Evolutionary conservation across 192 early-diverging fungal genomes (phyloP).

Genomic region (Coemansia sp.): DNA sequence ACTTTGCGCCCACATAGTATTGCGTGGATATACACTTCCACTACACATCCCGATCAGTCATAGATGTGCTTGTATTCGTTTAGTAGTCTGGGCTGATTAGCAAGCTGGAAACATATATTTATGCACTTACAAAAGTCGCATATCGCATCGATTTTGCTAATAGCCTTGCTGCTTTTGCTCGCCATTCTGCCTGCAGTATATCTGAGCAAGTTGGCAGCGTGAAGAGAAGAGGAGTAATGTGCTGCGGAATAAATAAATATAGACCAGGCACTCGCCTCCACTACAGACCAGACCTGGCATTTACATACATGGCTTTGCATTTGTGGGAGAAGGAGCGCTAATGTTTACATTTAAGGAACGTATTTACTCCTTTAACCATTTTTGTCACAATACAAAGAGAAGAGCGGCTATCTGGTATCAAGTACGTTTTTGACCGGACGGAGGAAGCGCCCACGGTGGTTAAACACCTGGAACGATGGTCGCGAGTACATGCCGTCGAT

Average conservation of each 20-base stretch:
- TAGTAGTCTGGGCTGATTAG: background rate
- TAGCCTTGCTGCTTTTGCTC: constrained; percentile 4
- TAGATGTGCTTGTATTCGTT: background rate
- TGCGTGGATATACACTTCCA: constrained; percentile 46
- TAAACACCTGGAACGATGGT: constrained; percentile 53
- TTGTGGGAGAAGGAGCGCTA: background rate
- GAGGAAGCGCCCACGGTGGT: constrained; percentile 52
- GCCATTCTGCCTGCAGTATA: background rate
- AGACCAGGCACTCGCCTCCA: background rate
- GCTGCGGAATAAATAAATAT: constrained; percentile 3
- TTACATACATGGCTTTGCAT: background rate
- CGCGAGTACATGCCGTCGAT: constrained; percentile 51
- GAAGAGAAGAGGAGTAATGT: background rate
- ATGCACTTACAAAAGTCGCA: constrained; percentile 45
- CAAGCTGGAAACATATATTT: background rate
- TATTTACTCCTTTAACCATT: background rate
- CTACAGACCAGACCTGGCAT: background rate
- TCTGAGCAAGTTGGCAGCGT: background rate
- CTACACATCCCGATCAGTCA: constrained; percentile 15
- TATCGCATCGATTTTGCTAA: constrained; percentile 38
- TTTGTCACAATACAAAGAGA: background rate
- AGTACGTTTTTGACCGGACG: constrained; percentile 18
- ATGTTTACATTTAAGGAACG: background rate
- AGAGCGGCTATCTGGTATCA: background rate
- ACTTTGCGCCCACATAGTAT: constrained; percentile 32